Conservation (phyloP, 257 asterid genomes). For the Solanum ahanhuiri region DNA sequence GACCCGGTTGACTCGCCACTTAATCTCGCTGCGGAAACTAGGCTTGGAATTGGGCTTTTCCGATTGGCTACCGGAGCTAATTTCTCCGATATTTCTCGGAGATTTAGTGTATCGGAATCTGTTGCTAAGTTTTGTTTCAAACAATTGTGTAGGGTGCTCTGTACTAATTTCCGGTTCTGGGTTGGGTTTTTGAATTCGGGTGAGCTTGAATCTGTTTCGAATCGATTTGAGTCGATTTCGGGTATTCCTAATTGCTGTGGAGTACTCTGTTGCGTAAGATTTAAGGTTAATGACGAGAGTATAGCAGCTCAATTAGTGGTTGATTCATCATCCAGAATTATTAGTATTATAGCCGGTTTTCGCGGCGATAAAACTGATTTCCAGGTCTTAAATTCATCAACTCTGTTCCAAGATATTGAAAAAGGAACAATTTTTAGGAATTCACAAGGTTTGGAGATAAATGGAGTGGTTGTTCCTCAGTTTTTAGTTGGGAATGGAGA, state of each 20-base stretch:
- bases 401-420: conserved; percentile 40
- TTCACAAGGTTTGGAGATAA: conserved; percentile 7
- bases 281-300: conserved; percentile 19
- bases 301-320: conserved; percentile 67
- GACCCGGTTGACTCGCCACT: conserved; percentile 73
- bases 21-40: conserved; percentile 40
- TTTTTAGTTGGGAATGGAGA: conserved; percentile 44
- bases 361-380: conserved; percentile 34
- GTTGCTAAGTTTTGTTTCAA: conserved; percentile 56
- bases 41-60: conserved; percentile 76
- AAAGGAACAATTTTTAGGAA: conserved; percentile 36
- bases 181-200: conserved; percentile 50
- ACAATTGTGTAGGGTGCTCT: conserved; percentile 80
- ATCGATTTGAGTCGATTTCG: conserved; percentile 43
- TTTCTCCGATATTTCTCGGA: conserved; percentile 34
- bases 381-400: conserved; percentile 36
- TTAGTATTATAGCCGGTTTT: conserved; percentile 66
- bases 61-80: conserved; percentile 70
- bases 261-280: conserved; percentile 39
- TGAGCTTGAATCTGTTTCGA: conserved; percentile 47
- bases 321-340: conserved; percentile 62
- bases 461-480: conserved; percentile 37
- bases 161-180: conserved; percentile 88
- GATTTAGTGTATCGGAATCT: conserved; percentile 43
- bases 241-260: conserved; percentile 90